Evolutionary conservation across 768 basidiomycete genomes (phyloP).

Genomic region (Amanita molliuscula): DNA sequence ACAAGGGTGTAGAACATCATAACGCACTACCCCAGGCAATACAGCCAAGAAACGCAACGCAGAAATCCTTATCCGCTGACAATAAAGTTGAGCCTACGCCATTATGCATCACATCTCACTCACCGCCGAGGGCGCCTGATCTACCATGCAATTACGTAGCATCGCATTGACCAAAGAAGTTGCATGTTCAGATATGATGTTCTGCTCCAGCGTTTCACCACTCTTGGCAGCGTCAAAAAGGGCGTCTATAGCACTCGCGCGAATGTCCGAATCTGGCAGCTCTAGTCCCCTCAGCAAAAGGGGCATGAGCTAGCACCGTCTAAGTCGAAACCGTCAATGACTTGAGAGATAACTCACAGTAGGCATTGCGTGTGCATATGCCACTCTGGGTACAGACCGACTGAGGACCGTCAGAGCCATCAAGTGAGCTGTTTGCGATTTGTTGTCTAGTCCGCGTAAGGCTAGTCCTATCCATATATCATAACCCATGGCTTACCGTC

Average conservation of each 20-base stretch:
- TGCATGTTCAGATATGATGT: slow-evolving; percentile 56
- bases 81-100: not conserved
- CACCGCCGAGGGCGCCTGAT: slow-evolving; percentile 49
- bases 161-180: slow-evolving; percentile 59
- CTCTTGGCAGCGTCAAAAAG: slow-evolving; percentile 56
- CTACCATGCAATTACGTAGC: slow-evolving; percentile 48
- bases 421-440: slow-evolving; percentile 58
- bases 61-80: slow-evolving; percentile 63
- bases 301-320: slow-evolving; percentile 61
- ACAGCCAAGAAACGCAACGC: slow-evolving; percentile 68
- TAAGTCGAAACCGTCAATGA: not conserved
- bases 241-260: slow-evolving; percentile 72
- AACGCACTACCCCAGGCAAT: slow-evolving; percentile 69
- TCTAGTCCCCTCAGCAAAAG: slow-evolving; percentile 79
- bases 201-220: slow-evolving; percentile 37
- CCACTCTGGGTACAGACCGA: slow-evolving; percentile 64
- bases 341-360: slow-evolving; percentile 25
- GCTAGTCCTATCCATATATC: not conserved
- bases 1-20: slow-evolving; percentile 73
- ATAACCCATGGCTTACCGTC: slow-evolving; percentile 29
- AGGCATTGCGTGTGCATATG: slow-evolving; percentile 63
- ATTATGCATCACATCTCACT: not conserved
- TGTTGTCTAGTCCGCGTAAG: slow-evolving; percentile 27
- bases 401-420: slow-evolving; percentile 79
- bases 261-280: slow-evolving; percentile 61